These are phyloP conservation scores for Inonotus hispidus DNA, from an alignment of 1,284 basidiomycete species.

Conservation along the genomic window DNA sequence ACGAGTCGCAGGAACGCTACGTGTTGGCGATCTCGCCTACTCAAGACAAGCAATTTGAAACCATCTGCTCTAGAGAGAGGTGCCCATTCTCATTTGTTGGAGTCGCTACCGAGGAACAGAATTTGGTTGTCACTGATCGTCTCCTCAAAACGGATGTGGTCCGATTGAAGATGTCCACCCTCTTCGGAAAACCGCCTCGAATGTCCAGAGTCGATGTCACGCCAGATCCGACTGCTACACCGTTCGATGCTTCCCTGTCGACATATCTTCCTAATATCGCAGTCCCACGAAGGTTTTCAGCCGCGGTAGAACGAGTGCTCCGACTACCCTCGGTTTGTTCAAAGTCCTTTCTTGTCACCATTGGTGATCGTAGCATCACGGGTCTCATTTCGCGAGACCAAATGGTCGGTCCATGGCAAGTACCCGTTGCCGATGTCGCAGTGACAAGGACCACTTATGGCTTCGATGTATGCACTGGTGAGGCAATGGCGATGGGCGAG, in stretches of 20 bases:
- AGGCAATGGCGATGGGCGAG: conserved; percentile 98
- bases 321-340: conserved; percentile 90
- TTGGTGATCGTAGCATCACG: conserved; percentile 92
- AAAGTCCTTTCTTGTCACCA: conserved; percentile 98
- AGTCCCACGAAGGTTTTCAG: conserved; percentile 40
- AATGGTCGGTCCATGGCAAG: conserved; percentile 99
- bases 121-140: conserved; percentile 87
- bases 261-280: conserved; percentile 52
- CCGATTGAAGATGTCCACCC: conserved; percentile 87
- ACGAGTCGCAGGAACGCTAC: conserved; percentile 98
- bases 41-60: conserved; percentile 58
- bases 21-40: conserved; percentile 81
- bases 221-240: conserved; percentile 40
- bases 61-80: conserved; percentile 82
- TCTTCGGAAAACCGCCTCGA: conserved; percentile 95
- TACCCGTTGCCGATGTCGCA: conserved; percentile 96
- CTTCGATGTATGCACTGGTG: conserved; percentile 78
- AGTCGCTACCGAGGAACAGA: conserved; percentile 73
- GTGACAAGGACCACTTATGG: conserved; percentile 95
- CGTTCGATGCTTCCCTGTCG: conserved; percentile 72
- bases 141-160: conserved; percentile 80
- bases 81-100: conserved; percentile 94
- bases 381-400: conserved; percentile 95
- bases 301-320: conserved; percentile 78
- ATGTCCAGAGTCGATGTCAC: conserved; percentile 78